Evolutionary conservation across 2,329 filamentous ascomycete species (phyloP), one percentile per base, ranked within the genome.

Genomic region (Claviceps citrina): DNA sequence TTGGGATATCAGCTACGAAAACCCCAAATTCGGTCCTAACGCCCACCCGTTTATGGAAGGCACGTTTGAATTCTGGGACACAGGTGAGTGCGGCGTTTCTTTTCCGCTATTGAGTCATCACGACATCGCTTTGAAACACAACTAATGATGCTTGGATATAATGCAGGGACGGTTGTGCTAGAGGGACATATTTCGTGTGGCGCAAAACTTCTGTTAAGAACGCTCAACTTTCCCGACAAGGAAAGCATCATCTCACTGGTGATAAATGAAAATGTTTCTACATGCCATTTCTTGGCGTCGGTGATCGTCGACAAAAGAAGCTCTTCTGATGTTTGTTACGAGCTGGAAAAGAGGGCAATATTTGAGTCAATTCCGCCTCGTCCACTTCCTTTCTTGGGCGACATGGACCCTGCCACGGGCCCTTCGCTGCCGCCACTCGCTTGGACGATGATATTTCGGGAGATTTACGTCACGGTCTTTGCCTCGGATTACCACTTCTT

Each of bases 331-430:
- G n/a, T n/a, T n/a, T n/a, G n/a, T n/a, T n/a, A n/a, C n/a, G n/a
- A n/a, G n/a, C n/a, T n/a, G n/a, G n/a, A n/a, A n/a, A n/a, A n/a
- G n/a, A n/a, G n/a, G n/a, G n/a, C n/a, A n/a, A n/a, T 36, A 10
- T 41, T 16, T 2, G 16, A 7, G n/a, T n/a, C 7, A n/a, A 26
- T n/a, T 25, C n/a, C n/a, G 20, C 31, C 33, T 31, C 32, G 40
- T 13, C 36, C 19, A 16, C 24, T 42, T 6, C 43, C 43, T n/a
- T 46, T 42, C 20, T n/a, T n/a, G 13, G 44, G 42, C 4, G 44
- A 46, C 3, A 27, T 25, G 6, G 42, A 39, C 12, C 31, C 37
- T 10, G 32, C 10, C 12, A 20, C 27, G 15, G 18, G 19, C 16
- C 8, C 31, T 7, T 25, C 27, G 10, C 27, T 27, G 8, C 42